A percentile compares a stretch with the other conserved stretches of the same genome.
Evolutionary conservation across 768 basidiomycete species (phyloP).

Genomic region (Pleurotus platypus): DNA sequence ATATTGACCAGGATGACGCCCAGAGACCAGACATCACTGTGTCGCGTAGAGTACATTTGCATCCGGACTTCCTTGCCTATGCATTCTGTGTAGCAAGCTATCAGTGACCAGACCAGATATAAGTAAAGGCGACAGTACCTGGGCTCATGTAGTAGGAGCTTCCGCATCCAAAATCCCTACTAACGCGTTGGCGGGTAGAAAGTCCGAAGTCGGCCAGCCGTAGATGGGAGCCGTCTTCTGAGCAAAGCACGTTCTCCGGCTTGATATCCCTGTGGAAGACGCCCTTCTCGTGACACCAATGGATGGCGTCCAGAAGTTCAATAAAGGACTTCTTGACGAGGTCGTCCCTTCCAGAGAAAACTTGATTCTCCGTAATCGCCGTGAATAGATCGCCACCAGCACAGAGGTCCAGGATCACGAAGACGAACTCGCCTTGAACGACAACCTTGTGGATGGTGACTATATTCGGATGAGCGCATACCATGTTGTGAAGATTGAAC

Average conservation of each 20-base stretch:
- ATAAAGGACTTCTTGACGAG: constrained; percentile 68
- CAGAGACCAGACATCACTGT: constrained; percentile 72
- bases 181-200: constrained; percentile 42
- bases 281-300: constrained; percentile 64
- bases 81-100: constrained; percentile 41
- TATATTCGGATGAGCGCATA: constrained; percentile 58
- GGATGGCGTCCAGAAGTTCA: constrained; percentile 78
- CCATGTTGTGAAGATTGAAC: constrained; percentile 51
- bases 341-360: constrained; percentile 54
- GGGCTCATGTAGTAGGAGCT: constrained; percentile 69
- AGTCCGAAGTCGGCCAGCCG: constrained; percentile 80
- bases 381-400: constrained; percentile 65
- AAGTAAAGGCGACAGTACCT: constrained; percentile 34
- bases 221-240: constrained; percentile 45
- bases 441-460: constrained; percentile 66
- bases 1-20: constrained; percentile 84
- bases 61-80: constrained; percentile 40
- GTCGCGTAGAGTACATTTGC: constrained; percentile 50
- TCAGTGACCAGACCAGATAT: constrained; percentile 2
- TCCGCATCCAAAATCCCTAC: constrained; percentile 53
- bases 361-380: constrained; percentile 55
- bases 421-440: constrained; percentile 57
- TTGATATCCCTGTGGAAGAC: constrained; percentile 88
- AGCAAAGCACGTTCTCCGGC: constrained; percentile 76
- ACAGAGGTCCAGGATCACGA: constrained; percentile 61